Conservation (phyloP, 345 rosid species). For the Punica granatum region DNA sequence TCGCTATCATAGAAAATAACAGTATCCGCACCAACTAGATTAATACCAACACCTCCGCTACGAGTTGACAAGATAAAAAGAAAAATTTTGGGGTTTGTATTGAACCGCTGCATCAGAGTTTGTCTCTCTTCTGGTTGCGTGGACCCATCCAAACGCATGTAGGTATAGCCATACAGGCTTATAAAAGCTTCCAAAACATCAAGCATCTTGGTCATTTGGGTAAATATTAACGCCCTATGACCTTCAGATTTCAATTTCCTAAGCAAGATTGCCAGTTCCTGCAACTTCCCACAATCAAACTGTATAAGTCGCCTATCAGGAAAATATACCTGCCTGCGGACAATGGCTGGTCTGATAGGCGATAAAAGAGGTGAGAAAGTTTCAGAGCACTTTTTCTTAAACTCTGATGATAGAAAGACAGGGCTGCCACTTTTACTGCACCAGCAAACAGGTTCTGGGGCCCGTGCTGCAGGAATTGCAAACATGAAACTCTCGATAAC, state of each 20-base stretch:
- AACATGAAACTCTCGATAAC: constrained; percentile 84
- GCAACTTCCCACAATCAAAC: constrained; percentile 99
- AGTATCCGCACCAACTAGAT: constrained; percentile 99
- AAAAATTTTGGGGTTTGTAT: constrained; percentile 94
- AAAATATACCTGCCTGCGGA: constrained; percentile 89
- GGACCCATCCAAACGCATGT: constrained; percentile 99
- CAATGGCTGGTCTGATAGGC: constrained; percentile 92
- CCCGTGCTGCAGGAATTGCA: constrained; percentile 94
- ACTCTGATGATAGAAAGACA: constrained; percentile 54
- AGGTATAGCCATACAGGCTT: constrained; percentile 90
- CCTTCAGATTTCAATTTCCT: constrained; percentile 91
- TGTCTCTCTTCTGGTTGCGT: constrained; percentile 99
- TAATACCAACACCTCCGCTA: constrained; percentile 99
- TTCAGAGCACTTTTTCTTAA: constrained; percentile 56
- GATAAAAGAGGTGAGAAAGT: constrained; percentile 65
- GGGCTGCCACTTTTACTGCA: constrained; percentile 58
- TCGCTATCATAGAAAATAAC: constrained; percentile 99
- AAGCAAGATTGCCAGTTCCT: constrained; percentile 83
- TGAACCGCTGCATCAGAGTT: constrained; percentile 98
- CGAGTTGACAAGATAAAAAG: constrained; percentile 97
- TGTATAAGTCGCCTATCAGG: constrained; percentile 98
- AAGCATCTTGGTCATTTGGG: constrained; percentile 99
- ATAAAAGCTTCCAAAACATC: constrained; percentile 97
- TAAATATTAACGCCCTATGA: constrained; percentile 93
- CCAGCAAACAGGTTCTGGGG: constrained; percentile 75